Evolutionary conservation across 75 land plant species (phyloP), one percentile per base, ranked within the genome.

Genomic region (Picea sitchensis): DNA sequence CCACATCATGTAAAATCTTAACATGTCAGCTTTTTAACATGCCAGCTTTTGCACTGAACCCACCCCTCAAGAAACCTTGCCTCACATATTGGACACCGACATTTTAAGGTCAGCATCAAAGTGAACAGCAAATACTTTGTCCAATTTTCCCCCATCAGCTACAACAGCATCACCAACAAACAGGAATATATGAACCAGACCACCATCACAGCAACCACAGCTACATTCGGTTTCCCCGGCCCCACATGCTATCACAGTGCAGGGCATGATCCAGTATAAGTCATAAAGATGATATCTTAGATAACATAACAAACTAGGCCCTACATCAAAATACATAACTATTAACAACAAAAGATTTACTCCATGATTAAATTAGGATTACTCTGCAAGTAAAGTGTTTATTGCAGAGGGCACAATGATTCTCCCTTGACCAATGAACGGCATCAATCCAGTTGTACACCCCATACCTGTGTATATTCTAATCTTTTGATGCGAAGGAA

Each of bases 211-310:
- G 57, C 51, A 14, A 54, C 23, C 76, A 74, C 76, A 74, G 76
- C 31, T 74, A 74, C 76, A 21, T 18, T 30, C 57, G 23, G 76
- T 74, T 74, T 74, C 64, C 76, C 76, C 59, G 31, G 44, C 57
- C 58, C 58, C 76, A 74, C 76, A 74, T 74, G 76, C 76, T 23
- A 74, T 21, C 76, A 74, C 76, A 74, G 34, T 51, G 58, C 76
- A 74, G 14, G 58, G 76, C 59, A 74, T 74, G 14, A 56, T 56
- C 26, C 23, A 74, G 58, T 21, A 73, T 73, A 23, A 74, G 76
- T 74, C 57, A 51, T 51, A 56, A 74, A 23, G 23, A 51, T 7
- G 17, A 56, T n/a, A 23, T n/a, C 36, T 15, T 34, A 51, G 30
- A 51, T 26, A 21, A 9, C 30, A 74, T 47, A 56, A 74, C 34